Evolutionary conservation across 2,329 filamentous ascomycete genomes (phyloP), one percentile per base, ranked within the genome.

Genomic region (Hypocrella siamensis): DNA sequence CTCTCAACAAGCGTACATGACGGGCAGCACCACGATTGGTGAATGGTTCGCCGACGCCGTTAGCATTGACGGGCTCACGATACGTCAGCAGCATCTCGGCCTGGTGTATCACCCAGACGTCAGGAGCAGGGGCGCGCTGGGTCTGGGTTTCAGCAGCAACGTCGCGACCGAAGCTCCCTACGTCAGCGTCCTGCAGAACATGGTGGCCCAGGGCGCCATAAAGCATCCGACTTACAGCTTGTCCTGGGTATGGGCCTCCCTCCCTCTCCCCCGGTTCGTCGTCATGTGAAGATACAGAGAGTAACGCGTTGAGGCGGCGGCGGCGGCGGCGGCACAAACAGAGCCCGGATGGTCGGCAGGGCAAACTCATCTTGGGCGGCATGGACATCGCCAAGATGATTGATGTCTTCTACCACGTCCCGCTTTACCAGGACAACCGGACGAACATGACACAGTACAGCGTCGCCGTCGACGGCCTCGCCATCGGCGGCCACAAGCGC

Each of bases 1-100:
- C n/a, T 75, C 76, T 42, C 51, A 62, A 37, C 79, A 80, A 39
- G 58, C 55, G 15, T 77, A 80, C 40, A 64, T 77, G 38, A 68
- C 76, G 42, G 57, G 60, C 22, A 63, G 65, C 4, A 61, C 59
- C 7, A 67, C 68, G 3, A 40, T 44, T 2, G 72, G 72, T 26
- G 61, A 70, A 45, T 76, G 73, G 45, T 63, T 76, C 38, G 53
- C 61, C 25, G 72, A 77, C 44, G 60, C 58, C 17, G 60, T 77
- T 31, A 49, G 46, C 22, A 63, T 77, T 30, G 64, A 57, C 28
- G 63, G 59, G 17, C 51, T 55, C 28, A 32, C 36, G 12, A 50
- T 76, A 39, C 46, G 58, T 30, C 48, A 56, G 11, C 58, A 75
- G 39, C 60, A 74, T 49, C 65, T 74, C 41, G 71, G 70, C 16